Base-by-base conservation (phyloP, 257 asterid species). In the Scutellaria galericulata region DNA sequence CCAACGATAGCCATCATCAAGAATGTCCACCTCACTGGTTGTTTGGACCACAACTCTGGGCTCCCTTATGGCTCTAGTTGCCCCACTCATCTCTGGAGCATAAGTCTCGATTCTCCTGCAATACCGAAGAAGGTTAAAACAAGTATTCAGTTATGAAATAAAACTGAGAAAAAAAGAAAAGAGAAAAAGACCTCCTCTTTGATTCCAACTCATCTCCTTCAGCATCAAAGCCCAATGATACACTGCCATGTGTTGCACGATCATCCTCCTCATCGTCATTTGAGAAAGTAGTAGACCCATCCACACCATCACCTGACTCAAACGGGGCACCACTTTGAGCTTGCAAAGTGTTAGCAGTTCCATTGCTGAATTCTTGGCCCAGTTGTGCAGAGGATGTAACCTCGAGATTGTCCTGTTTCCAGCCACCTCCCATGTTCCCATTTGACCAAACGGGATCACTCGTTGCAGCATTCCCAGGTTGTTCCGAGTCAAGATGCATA, bases 1-100 rank as follows among this genome's bases (percentile, higher is more conserved):
- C 98, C 98, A 93, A 62, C 95, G 91, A 60, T 90, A 93, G 39
- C 98, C 98, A 59, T 90, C 98, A 20, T 90, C 98, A 59, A 93
- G 87, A 48, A 93, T 86, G 82, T 90, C 98, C 46, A 93, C 93
- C 74, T 93, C 98, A 65, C 98, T 93, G 5, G 88, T 90, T 42
- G 98, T 93, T 79, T 90, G 96, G 71, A 93, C 96, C n/a, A 93
- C 96, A 5, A 90, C 96, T 54, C 97, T 85, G 37, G 96, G 95
- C 83, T 93, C 97, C 82, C 94, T 82, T 69, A 88, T 84, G 50
- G 96, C 90, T 84, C 95, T 83, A 59, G 80, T 71, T 5, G 82
- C 78, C 72, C 86, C 85, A 54, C 64, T 75, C 83, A 75, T 67
- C 71, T 78, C 90, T 9, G 87, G 56, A 72, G 89, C 63, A 71